phyloP scores from a whole-genome alignment of 2,329 filamentous ascomycete species.

The Dactylonectria estremocensis region DNA sequence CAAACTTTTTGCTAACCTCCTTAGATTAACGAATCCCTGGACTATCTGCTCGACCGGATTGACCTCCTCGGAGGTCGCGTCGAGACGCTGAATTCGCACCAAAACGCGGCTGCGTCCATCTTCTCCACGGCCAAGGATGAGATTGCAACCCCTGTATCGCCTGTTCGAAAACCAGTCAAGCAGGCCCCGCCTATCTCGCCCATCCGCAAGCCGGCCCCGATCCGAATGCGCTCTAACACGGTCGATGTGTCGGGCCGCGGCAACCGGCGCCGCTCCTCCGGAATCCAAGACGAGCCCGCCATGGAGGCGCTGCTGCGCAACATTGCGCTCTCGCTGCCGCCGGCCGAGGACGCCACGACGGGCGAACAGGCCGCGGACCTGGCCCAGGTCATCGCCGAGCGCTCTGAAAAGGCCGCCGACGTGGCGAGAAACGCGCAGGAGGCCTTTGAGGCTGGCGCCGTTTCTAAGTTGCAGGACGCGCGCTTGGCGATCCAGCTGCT shows the following conservation, averaged over 20 bases:
- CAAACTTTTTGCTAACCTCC: constrained; percentile 42
- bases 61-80: constrained; percentile 59
- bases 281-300: constrained; percentile 56
- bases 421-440: constrained; percentile 64
- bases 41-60: constrained; percentile 65
- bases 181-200: constrained; percentile 54
- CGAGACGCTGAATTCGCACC: constrained; percentile 63
- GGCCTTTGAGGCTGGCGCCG: constrained; percentile 62
- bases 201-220: constrained; percentile 54
- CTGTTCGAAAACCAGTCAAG: constrained; percentile 40
- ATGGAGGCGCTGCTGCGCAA: constrained; percentile 65
- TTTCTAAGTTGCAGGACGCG: constrained; percentile 63
- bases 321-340: constrained; percentile 61
- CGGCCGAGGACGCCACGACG: constrained; percentile 47
- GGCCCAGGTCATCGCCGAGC: constrained; percentile 56
- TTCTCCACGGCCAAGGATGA: constrained; percentile 62
- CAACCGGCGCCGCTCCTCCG: constrained; percentile 55
- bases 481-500: constrained; percentile 65
- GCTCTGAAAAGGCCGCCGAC: constrained; percentile 59
- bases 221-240: constrained; percentile 52
- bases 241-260: constrained; percentile 28
- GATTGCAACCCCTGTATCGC: constrained; percentile 50
- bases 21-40: constrained; percentile 68
- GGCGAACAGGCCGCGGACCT: constrained; percentile 51
- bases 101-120: constrained; percentile 56